These are phyloP conservation scores for Chaetomium strumarium DNA, from an alignment of 2,329 filamentous ascomycete genomes.

Conservation along the genomic window DNA sequence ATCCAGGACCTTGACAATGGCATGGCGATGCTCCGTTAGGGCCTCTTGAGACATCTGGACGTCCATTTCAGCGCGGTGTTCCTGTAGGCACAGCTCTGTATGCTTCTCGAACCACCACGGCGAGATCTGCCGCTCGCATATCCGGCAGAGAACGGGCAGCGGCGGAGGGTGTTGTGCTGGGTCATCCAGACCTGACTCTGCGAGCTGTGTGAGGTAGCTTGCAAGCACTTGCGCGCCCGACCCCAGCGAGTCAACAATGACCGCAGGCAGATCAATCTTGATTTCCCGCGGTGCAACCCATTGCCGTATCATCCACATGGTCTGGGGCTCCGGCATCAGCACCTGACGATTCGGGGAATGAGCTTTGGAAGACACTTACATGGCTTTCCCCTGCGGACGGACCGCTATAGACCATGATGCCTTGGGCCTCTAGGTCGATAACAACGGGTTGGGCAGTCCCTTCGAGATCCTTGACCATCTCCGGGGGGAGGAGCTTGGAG, in stretches of 20 bases:
- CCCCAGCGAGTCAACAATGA: slow-evolving; percentile 88
- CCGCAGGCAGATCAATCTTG: slow-evolving; percentile 84
- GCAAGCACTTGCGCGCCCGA: slow-evolving; percentile 93
- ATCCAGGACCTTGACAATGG: slow-evolving; percentile 92
- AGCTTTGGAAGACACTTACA: slow-evolving; percentile 50
- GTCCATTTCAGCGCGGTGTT: slow-evolving; percentile 95
- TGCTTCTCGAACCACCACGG: slow-evolving; percentile 99
- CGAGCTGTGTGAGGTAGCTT: slow-evolving; percentile 83
- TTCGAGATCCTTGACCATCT: slow-evolving; percentile 35
- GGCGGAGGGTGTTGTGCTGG: slow-evolving; percentile 73
- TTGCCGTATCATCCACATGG: slow-evolving; percentile 99
- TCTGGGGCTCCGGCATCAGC: slow-evolving; percentile 46
- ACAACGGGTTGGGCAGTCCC: slow-evolving; percentile 42
- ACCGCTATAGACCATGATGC: slow-evolving; percentile 95
- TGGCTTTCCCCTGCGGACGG: slow-evolving; percentile 82
- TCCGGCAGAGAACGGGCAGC: slow-evolving; percentile 82
- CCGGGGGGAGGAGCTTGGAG: slow-evolving; percentile 55
- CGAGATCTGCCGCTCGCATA: slow-evolving; percentile 93
- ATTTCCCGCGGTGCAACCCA: slow-evolving; percentile 85
- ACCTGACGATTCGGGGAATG: background rate
- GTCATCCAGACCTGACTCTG: slow-evolving; percentile 74
- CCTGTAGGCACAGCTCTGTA: slow-evolving; percentile 89
- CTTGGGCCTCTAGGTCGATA: slow-evolving; percentile 86
- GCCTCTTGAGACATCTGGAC: slow-evolving; percentile 94
- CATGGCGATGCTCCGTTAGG: slow-evolving; percentile 84